A percentile compares a stretch with the other conserved stretches of the same genome.
Evolutionary conservation across 2,329 filamentous ascomycete species (phyloP).

Genomic region (Knoxdaviesia capensis): DNA sequence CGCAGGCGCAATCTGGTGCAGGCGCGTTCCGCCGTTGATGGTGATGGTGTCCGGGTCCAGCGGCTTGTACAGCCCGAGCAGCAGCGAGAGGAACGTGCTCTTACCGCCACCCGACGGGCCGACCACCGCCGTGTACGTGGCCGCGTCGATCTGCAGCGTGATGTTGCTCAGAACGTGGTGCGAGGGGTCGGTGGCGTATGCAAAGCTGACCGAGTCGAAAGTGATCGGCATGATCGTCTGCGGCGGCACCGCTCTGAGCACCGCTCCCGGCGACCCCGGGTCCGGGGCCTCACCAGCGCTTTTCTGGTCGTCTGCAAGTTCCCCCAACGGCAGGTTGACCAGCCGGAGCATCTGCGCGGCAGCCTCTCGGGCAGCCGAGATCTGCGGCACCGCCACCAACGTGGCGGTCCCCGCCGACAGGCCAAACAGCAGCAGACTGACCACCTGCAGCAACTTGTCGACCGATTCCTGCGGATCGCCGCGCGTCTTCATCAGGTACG

Average conservation of each 20-base stretch:
- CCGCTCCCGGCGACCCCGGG: background rate
- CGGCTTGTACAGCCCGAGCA: slow-evolving; percentile 49
- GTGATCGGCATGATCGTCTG: slow-evolving; percentile 22
- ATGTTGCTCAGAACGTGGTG: slow-evolving; percentile 38
- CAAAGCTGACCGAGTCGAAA: slow-evolving; percentile 39
- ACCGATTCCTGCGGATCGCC: slow-evolving; percentile 21
- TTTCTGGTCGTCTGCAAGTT: slow-evolving; percentile 38
- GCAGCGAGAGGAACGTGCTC: slow-evolving; percentile 57
- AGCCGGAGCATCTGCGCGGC: slow-evolving; percentile 55
- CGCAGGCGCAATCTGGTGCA: slow-evolving; percentile 31
- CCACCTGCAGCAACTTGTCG: slow-evolving; percentile 47
- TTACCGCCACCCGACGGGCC: slow-evolving; percentile 82
- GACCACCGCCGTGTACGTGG: slow-evolving; percentile 57
- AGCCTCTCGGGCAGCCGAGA: slow-evolving; percentile 52
- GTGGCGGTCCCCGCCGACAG: slow-evolving; percentile 53
- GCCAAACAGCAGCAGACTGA: slow-evolving; percentile 69
- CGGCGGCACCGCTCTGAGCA: slow-evolving; percentile 5
- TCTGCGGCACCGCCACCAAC: slow-evolving; percentile 58
- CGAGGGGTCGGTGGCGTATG: slow-evolving; percentile 41
- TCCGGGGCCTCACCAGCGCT: slow-evolving; percentile 5
- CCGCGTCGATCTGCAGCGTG: slow-evolving; percentile 41
- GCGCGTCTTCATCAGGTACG: slow-evolving; percentile 32
- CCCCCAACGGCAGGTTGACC: slow-evolving; percentile 31
- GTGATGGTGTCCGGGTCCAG: slow-evolving; percentile 1
- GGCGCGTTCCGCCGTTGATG: background rate